These are phyloP conservation scores for Paraglomus occultum DNA, from an alignment of 192 early-diverging fungal species.

Conservation along the genomic window DNA sequence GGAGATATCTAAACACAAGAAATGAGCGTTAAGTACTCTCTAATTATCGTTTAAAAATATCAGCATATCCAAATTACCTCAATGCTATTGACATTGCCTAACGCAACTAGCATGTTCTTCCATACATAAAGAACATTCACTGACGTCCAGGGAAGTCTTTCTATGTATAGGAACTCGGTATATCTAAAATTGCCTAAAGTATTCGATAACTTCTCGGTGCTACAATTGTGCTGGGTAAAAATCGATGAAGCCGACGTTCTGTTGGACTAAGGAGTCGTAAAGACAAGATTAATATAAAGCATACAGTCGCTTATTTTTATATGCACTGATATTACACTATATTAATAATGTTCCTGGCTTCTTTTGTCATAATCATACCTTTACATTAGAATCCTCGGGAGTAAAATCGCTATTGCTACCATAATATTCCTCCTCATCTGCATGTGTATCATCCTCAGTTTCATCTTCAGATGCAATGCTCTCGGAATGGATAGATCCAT, in stretches of 20 bases:
- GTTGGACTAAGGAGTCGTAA: constrained; percentile 33
- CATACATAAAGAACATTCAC: constrained; percentile 52
- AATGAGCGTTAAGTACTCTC: background rate
- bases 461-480: constrained; percentile 28
- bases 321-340: too few relatives aligned
- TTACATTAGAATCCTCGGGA: constrained; percentile 2
- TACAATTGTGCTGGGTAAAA: constrained; percentile 31
- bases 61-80: constrained; percentile 37
- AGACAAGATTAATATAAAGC: background rate
- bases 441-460: constrained; percentile 1
- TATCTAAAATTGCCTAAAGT: constrained; percentile 46
- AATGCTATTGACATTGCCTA: constrained; percentile 75
- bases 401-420: constrained; percentile 26
- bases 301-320: too few relatives aligned
- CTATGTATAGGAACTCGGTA: constrained; percentile 59
- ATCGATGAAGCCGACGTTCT: constrained; percentile 34
- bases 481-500: constrained; percentile 24
- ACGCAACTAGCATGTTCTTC: constrained; percentile 77
- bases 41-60: background rate
- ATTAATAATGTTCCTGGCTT: too few relatives aligned
- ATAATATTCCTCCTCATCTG: constrained; percentile 17
- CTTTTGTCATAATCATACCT: constrained; percentile 12
- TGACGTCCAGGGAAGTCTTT: constrained; percentile 40
- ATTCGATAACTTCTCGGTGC: constrained; percentile 44
- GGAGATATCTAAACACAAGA: constrained; percentile 45